Percentiles rank a stretch among this genome's conserved stretches.
Evolutionary conservation across 2,329 filamentous ascomycete species (phyloP).

Genomic region (Thermochaetoides dissita): DNA sequence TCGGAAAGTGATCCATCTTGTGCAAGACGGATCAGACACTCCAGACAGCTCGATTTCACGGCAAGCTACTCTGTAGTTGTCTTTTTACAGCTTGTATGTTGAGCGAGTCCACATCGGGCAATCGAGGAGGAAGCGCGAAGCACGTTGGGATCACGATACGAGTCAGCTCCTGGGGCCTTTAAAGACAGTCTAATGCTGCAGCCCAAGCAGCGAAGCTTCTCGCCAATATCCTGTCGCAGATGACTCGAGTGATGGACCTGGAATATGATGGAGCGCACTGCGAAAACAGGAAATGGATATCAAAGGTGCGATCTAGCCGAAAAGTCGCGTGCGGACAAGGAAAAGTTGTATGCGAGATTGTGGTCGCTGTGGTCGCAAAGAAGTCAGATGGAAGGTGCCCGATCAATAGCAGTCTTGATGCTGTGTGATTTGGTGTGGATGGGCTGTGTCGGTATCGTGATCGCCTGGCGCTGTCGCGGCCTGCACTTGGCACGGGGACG

Average conservation of each 20-base stretch:
- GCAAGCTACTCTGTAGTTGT: no score
- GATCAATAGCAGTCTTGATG: neutral
- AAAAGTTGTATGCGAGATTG: conserved; percentile 1
- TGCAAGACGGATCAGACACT: no score
- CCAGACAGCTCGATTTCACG: no score
- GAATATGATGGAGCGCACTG: no score
- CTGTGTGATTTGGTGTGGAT: neutral
- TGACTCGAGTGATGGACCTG: no score
- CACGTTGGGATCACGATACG: conserved; percentile 4
- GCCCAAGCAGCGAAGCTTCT: no score
- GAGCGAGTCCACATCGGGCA: conserved; percentile 13
- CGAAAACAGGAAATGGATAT: no score
- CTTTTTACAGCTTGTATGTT: conserved; percentile 10
- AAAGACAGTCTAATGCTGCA: neutral
- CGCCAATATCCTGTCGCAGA: no score
- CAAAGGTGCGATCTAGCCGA: no score
- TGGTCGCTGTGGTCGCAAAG: conserved; percentile 6
- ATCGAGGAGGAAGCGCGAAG: conserved; percentile 5
- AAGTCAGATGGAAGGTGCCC: conserved; percentile 8
- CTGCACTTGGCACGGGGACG: conserved; percentile 5
- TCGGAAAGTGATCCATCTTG: conserved; percentile 36
- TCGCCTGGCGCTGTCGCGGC: neutral
- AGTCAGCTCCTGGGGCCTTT: neutral
- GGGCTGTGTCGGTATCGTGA: conserved; percentile 3
- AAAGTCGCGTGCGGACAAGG: neutral